phyloP scores from a whole-genome alignment of 2,329 filamentous ascomycete genomes.

The Reticulascus tulasneorum region DNA sequence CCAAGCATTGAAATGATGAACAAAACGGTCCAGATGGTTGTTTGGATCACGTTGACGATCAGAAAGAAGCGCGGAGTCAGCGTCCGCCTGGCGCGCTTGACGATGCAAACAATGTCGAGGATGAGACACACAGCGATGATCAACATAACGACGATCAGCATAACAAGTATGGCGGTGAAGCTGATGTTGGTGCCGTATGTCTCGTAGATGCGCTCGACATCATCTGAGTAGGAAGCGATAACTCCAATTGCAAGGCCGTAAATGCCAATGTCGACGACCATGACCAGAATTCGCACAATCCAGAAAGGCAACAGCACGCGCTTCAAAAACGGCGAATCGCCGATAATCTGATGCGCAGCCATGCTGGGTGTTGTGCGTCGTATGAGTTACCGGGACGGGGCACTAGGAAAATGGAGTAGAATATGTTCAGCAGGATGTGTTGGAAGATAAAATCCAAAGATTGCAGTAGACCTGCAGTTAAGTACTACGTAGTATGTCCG shows the following conservation, averaged over 20 bases:
- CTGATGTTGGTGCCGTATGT: slow-evolving; percentile 14
- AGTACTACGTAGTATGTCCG: no score
- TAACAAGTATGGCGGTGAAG: slow-evolving; percentile 15
- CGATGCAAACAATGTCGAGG: slow-evolving; percentile 26
- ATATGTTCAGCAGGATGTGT: no score
- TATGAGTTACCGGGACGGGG: slow-evolving; percentile 2
- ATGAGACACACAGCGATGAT: slow-evolving; percentile 22
- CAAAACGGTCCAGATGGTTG: slow-evolving; percentile 20
- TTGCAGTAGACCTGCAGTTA: no score
- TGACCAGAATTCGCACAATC: slow-evolving; percentile 25
- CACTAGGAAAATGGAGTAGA: slow-evolving; percentile 3
- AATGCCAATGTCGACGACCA: slow-evolving; percentile 21
- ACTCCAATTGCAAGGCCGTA: slow-evolving; percentile 18
- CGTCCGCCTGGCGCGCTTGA: slow-evolving; percentile 25
- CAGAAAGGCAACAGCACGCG: slow-evolving; percentile 30
- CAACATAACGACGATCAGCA: slow-evolving; percentile 19
- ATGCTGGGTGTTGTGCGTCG: slow-evolving; percentile 10
- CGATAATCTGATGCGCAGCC: slow-evolving; percentile 20
- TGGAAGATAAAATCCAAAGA: no score
- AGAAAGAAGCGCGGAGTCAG: slow-evolving; percentile 28
- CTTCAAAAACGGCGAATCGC: slow-evolving; percentile 30
- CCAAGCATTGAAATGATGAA: slow-evolving; percentile 23
- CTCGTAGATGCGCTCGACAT: slow-evolving; percentile 12
- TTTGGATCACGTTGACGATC: slow-evolving; percentile 21
- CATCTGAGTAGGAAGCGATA: slow-evolving; percentile 15